Percentiles rank a stretch among this genome's conserved stretches.
Conservation (phyloP, 2,329 filamentous ascomycete species). For the Aspergillus spinulosporus region DNA sequence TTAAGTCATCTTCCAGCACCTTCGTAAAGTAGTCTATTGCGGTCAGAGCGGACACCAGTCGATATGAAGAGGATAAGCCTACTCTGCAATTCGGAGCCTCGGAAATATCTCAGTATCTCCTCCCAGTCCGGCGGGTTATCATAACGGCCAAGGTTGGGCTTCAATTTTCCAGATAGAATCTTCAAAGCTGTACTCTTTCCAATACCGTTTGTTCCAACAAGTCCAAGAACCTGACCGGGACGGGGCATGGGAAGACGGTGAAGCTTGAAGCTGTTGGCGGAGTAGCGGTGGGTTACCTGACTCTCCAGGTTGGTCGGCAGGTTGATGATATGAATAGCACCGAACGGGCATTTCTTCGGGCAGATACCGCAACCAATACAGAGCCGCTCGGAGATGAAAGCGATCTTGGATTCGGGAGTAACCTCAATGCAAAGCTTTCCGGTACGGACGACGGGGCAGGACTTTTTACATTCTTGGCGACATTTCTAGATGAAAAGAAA, state of each 20-base stretch:
- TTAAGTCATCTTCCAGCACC: constrained; percentile 92
- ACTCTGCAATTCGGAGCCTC: constrained; percentile 97
- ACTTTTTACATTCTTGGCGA: constrained; percentile 98
- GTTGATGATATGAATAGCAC: constrained; percentile 99
- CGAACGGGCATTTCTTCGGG: constrained; percentile 99
- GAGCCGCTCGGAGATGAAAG: constrained; percentile 94
- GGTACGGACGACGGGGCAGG: constrained; percentile 93
- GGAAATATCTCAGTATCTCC: constrained; percentile 97
- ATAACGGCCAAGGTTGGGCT: constrained; percentile 92
- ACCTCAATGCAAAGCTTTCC: constrained; percentile 99
- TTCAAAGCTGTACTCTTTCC: constrained; percentile 99
- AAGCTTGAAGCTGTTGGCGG: constrained; percentile 99
- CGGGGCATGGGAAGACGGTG: constrained; percentile 94
- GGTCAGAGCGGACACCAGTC: constrained; percentile 20
- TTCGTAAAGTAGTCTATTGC: constrained; percentile 92
- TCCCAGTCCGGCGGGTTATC: constrained; percentile 99
- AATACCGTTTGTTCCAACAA: constrained; percentile 99
- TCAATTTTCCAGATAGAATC: constrained; percentile 96
- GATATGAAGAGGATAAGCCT: constrained; percentile 37
- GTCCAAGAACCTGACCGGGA: constrained; percentile 89
- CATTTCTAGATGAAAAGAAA: constrained; percentile 69
- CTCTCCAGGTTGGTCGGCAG: constrained; percentile 98
- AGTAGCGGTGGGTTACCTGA: constrained; percentile 97
- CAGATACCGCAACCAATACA: constrained; percentile 99
- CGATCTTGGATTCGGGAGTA: constrained; percentile 80